Conservation (phyloP, 495 filamentous ascomycete genomes). For the Cudoniella acicularis region DNA sequence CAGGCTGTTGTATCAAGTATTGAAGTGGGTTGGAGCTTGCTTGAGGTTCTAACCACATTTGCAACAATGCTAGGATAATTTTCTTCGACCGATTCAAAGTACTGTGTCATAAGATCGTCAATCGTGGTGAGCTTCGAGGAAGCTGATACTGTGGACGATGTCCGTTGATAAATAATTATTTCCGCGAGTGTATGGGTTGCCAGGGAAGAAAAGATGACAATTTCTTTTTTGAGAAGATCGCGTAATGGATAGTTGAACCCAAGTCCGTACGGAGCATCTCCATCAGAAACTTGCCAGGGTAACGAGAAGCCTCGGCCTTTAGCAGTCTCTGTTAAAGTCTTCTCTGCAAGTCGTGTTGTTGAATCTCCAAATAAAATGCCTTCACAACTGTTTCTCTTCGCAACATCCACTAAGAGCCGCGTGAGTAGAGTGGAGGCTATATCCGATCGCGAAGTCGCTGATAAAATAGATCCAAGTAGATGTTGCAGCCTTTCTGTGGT, state of each 20-base stretch:
- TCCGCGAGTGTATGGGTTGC: slow-evolving; percentile 45
- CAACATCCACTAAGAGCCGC: slow-evolving; percentile 62
- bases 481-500: slow-evolving; percentile 42
- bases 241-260: slow-evolving; percentile 69
- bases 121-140: slow-evolving; percentile 78
- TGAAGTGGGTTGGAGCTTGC: slow-evolving; percentile 56
- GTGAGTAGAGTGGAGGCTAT: slow-evolving; percentile 65
- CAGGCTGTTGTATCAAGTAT: slow-evolving; percentile 25
- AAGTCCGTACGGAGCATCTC: slow-evolving; percentile 55
- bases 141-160: slow-evolving; percentile 39
- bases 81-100: slow-evolving; percentile 81
- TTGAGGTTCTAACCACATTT: slow-evolving; percentile 86
- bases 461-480: slow-evolving; percentile 56
- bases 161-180: slow-evolving; percentile 42
- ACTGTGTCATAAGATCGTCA: slow-evolving; percentile 83
- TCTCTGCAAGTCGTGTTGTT: slow-evolving; percentile 83
- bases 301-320: slow-evolving; percentile 84
- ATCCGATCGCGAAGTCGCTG: slow-evolving; percentile 72
- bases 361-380: slow-evolving; percentile 78
- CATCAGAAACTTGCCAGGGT: slow-evolving; percentile 78
- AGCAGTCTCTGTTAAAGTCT: slow-evolving; percentile 79
- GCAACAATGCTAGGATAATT: slow-evolving; percentile 89
- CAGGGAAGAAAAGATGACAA: slow-evolving; percentile 57
- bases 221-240: slow-evolving; percentile 77
- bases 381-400: slow-evolving; percentile 55